Base-by-base conservation (phyloP, 2,329 filamentous ascomycete species). In the Cladosporium sphaerospermum region DNA sequence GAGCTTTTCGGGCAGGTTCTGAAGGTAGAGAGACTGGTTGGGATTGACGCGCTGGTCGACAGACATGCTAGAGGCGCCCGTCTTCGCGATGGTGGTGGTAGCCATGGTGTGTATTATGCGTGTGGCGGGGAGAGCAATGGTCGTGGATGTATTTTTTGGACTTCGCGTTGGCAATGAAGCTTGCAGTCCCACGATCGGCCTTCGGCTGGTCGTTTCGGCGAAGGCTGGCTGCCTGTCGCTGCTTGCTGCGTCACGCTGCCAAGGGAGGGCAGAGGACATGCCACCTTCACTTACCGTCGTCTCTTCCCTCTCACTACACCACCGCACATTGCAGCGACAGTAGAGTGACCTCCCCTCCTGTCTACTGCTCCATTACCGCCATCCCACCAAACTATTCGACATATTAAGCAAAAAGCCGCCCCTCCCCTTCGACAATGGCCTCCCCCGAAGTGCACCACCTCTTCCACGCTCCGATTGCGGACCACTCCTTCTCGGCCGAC, bases 401-500 rank as follows among this genome's bases (percentile, higher is more conserved):
- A 42, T 3, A 18, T 18, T 3, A 18, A 18, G 16, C 16, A 18
- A 18, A 18, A 3, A 48, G 33, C 40, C 18, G 32, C 19, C 23
- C 19, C 8, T 8, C 46, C 11, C n/a, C 32, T 28, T 13, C 54
- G 79, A 50, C 56, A 13, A 97, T 97, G 92, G 78, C 88, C 52
- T 71, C 85, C 56, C 89, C 91, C 60, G 89, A 97, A 79, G 88
- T 95, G 55, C 89, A 97, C 75, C 91, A 97, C 68, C 86, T 99
- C 61, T 99, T 99, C 77, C 90, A 97, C 76, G 84, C 86, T 63
- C 90, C 92, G 57, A 96, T 99, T 68, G 89, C 89, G 61, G 93
- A 99, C 78, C 93, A 99, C 74, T 96, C 92, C 54, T 99, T 99
- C 82, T 96, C 91, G 60, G 84, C 89, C 58, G 93, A 99, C 75